These are phyloP conservation scores for Penicillium odoratum DNA, from an alignment of 495 filamentous ascomycete genomes.

Conservation along the genomic window DNA sequence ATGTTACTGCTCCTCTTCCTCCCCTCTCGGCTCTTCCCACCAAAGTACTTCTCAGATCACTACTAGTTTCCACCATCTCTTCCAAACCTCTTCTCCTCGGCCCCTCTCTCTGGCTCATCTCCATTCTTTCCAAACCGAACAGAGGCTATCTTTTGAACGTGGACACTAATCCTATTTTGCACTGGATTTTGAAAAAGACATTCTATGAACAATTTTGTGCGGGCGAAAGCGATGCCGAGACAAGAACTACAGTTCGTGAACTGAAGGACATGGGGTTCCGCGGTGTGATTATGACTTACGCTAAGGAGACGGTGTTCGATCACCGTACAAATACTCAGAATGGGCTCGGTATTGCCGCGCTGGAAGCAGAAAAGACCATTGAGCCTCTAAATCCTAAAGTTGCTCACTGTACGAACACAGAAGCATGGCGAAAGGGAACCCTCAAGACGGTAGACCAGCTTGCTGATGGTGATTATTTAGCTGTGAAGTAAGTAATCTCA, in stretches of 20 bases:
- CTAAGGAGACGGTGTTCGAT: constrained; percentile 46
- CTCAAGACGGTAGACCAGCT: constrained; percentile 69
- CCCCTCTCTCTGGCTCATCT: constrained; percentile 63
- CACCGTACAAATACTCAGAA: constrained; percentile 30
- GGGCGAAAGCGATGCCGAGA: constrained; percentile 39
- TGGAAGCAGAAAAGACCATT: constrained; percentile 18
- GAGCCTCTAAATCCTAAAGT: constrained; percentile 4
- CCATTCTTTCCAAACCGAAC: constrained; percentile 47
- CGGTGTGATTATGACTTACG: constrained; percentile 50
- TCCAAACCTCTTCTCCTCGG: constrained; percentile 67
- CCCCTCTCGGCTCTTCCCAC: constrained; percentile 70
- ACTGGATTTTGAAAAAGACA: constrained; percentile 42
- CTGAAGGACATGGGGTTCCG: constrained; percentile 44
- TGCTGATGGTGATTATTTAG: constrained; percentile 71
- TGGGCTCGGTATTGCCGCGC: constrained; percentile 24
- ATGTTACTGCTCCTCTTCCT: constrained; percentile 21
- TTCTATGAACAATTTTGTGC: constrained; percentile 52
- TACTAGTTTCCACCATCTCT: constrained; percentile 72
- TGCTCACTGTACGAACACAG: constrained; percentile 53
- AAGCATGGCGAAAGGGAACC: constrained; percentile 67
- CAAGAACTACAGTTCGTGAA: constrained; percentile 31
- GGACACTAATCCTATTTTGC: constrained; percentile 43
- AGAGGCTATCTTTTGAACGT: constrained; percentile 34
- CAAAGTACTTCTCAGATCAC: constrained; percentile 67
- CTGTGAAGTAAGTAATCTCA: constrained; percentile 60